Evolutionary conservation across 176 grass and related monocot genomes (phyloP), one percentile per base, ranked within the genome.

Genomic region (Musa itinerans): DNA sequence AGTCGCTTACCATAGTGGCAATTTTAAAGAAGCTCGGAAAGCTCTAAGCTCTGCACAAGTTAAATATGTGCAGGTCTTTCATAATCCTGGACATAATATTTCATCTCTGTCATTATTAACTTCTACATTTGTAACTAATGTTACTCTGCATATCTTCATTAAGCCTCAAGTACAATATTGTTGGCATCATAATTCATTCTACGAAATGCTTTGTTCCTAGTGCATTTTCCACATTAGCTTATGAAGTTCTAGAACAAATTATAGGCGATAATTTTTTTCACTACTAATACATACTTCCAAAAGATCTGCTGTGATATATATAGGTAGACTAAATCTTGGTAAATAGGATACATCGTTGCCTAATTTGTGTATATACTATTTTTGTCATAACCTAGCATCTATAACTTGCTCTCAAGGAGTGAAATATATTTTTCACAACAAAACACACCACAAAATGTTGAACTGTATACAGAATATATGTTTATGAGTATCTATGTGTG

Each of bases 1-100:
- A 29, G 86, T 98, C 68, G 90, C 94, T 77, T 98, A 91, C 81
- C 82, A 98, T 71, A 91, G 87, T 85, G 88, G 90, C 55, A 65
- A 89, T 81, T 52, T 84, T 64, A 86, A 89, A 81, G 82, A 86
- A 75, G 84, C 94, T 29, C 88, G 50, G 64, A 75, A 56, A 81
- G 86, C 78, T 76, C 77, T 98, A 58, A 91, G 75, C 75, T 91
- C 88, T 74, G 94, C 94, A 0, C 90, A 93, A 81, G 81, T 75
- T 76, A 98, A 93, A 89, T 98, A 85, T 82, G 65, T 83, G 63
- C 90, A 98, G 90, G 94, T 98, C 72, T 61, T 88, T 27, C 48
- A 51, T 24, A 13, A 3, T 2, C 43, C 15, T 65, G 21, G 10
- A 43, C 49, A 24, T 54, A 63, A 56, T 0, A 25, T 69, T 69